Evolutionary conservation across 164 flowering plant genomes (phyloP).

Genomic region (Hamamelis virginiana): DNA sequence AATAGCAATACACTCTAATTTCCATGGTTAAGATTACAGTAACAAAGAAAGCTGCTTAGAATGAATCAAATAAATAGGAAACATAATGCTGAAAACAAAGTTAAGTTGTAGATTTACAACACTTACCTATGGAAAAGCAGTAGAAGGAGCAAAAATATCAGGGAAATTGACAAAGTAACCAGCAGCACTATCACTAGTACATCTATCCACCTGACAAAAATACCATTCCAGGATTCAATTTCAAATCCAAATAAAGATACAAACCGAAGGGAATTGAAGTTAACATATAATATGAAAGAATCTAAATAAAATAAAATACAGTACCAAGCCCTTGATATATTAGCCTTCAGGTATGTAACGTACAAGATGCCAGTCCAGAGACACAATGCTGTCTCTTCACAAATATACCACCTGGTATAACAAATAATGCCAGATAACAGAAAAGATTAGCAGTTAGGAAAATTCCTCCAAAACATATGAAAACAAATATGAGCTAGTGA

Average conservation of each 20-base stretch:
- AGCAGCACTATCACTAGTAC: slow-evolving; percentile 62
- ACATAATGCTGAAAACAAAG: not conserved
- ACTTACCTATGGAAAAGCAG: slow-evolving; percentile 82
- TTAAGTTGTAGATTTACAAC: not conserved
- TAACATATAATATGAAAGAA: not conserved
- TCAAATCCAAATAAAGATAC: slow-evolving; percentile 4
- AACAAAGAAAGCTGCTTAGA: not conserved
- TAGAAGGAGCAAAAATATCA: slow-evolving; percentile 70
- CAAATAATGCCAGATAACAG: slow-evolving; percentile 5
- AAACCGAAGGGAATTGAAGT: not conserved
- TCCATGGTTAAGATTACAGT: not conserved
- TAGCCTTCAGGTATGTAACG: slow-evolving; percentile 58
- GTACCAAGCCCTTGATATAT: slow-evolving; percentile 65
- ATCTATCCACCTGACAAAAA: slow-evolving; percentile 77
- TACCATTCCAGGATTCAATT: not conserved
- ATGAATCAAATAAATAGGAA: not conserved
- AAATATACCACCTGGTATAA: slow-evolving; percentile 83
- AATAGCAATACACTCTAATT: no score
- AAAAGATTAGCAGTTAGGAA: not conserved
- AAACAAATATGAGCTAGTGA: slow-evolving; percentile 4
- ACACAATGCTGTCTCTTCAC: slow-evolving; percentile 80
- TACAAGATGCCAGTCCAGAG: slow-evolving; percentile 86
- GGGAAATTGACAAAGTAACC: slow-evolving; percentile 46
- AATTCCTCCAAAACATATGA: not conserved
- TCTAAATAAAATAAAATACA: not conserved